A percentile compares a stretch with the other conserved stretches of the same genome.
These are phyloP conservation scores for Diplodia intermedia DNA, from an alignment of 2,329 filamentous ascomycete species.

Conservation along the genomic window DNA sequence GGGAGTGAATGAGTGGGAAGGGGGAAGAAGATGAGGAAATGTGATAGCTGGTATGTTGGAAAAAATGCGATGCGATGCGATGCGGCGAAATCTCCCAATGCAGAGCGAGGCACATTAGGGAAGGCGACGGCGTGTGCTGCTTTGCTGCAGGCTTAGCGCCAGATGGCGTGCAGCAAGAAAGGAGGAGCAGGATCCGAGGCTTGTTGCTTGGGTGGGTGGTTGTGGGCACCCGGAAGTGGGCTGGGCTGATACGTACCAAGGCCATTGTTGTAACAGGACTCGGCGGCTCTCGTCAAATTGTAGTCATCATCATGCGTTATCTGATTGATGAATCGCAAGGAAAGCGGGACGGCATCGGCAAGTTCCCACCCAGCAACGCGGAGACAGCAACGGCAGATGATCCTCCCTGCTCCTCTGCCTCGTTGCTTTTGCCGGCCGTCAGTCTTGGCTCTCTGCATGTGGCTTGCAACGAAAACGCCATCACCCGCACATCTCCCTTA, in stretches of 20 bases:
- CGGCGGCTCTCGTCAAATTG: too few relatives aligned
- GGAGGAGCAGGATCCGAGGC: too few relatives aligned
- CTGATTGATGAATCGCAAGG: background rate
- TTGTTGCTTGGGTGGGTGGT: too few relatives aligned
- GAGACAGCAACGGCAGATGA: background rate
- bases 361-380: background rate
- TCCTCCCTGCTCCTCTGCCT: background rate
- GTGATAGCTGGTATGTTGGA: background rate
- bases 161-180: background rate
- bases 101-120: background rate
- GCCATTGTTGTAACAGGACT: too few relatives aligned
- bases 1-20: background rate
- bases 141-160: background rate
- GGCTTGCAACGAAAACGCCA: too few relatives aligned
- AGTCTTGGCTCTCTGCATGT: too few relatives aligned
- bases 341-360: background rate
- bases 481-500: too few relatives aligned
- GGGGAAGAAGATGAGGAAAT: background rate
- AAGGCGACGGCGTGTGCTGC: background rate
- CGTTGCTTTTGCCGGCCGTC: too few relatives aligned
- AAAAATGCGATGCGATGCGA: background rate
- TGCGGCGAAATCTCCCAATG: background rate
- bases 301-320: background rate
- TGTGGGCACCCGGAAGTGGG: too few relatives aligned
- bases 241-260: too few relatives aligned